phyloP scores from a whole-genome alignment of 2,329 filamentous ascomycete species.

The Pseudogymnoascus sp. region DNA sequence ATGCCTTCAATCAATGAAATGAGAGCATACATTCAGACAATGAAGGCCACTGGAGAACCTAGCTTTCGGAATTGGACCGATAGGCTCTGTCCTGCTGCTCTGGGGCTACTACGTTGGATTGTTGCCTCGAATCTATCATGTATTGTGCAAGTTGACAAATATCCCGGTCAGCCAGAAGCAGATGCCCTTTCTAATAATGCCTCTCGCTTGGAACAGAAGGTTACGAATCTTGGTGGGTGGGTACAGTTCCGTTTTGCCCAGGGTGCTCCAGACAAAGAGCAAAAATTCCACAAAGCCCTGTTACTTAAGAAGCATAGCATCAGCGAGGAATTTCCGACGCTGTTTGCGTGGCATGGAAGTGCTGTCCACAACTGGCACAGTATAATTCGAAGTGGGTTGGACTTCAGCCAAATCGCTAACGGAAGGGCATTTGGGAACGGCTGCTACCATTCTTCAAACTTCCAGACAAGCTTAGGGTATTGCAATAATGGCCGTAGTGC shows the following conservation, averaged over 20 bases:
- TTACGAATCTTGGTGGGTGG: slow-evolving; percentile 56
- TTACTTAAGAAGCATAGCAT: slow-evolving; percentile 31
- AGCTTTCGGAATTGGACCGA: slow-evolving; percentile 43
- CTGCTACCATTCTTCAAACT: slow-evolving; percentile 65
- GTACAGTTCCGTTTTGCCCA: slow-evolving; percentile 83
- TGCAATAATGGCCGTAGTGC: slow-evolving; percentile 12
- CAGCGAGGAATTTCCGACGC: slow-evolving; percentile 43
- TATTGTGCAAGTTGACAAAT: slow-evolving; percentile 64
- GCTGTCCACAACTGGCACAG: slow-evolving; percentile 74
- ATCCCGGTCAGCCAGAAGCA: slow-evolving; percentile 19
- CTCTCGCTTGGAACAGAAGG: slow-evolving; percentile 27
- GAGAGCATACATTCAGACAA: slow-evolving; percentile 36
- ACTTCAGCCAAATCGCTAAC: slow-evolving; percentile 54
- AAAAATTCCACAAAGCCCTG: slow-evolving; percentile 60
- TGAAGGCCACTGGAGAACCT: slow-evolving; percentile 21
- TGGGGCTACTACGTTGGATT: slow-evolving; percentile 74
- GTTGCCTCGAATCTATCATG: slow-evolving; percentile 83
- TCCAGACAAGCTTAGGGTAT: slow-evolving; percentile 39
- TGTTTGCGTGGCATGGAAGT: slow-evolving; percentile 87
- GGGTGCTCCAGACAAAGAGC: slow-evolving; percentile 80
- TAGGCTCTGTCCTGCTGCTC: slow-evolving; percentile 53
- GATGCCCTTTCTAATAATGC: slow-evolving; percentile 16
- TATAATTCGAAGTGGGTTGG: slow-evolving; percentile 73
- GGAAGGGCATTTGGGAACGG: slow-evolving; percentile 71
- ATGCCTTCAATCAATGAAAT: slow-evolving; percentile 56